A percentile compares a stretch with the other conserved stretches of the same genome.
These are phyloP conservation scores for Daldinia vernicosa DNA, from an alignment of 495 filamentous ascomycete genomes.

Conservation along the genomic window DNA sequence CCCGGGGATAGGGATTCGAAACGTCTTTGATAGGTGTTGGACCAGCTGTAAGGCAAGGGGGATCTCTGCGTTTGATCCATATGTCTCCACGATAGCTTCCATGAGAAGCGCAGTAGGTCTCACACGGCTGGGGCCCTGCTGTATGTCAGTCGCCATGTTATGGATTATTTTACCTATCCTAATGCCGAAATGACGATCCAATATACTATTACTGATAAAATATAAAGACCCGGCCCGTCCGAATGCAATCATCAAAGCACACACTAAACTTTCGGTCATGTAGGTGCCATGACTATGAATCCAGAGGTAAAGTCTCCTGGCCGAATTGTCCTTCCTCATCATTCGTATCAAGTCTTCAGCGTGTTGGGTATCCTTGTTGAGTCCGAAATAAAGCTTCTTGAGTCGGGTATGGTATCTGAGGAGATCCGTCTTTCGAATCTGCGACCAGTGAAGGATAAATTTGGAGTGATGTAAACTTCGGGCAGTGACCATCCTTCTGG, in stretches of 20 bases:
- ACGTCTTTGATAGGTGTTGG: constrained; percentile 41
- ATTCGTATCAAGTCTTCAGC: constrained; percentile 45
- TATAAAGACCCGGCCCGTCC: constrained; percentile 42
- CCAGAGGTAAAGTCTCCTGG: constrained; percentile 16
- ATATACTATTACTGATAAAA: constrained; percentile 29
- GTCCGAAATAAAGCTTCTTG: constrained; percentile 32
- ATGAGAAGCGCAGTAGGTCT: constrained; percentile 45
- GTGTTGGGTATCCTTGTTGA: constrained; percentile 39
- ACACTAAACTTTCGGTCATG: constrained; percentile 47
- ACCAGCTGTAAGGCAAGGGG: constrained; percentile 43
- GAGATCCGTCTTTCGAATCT: constrained; percentile 24
- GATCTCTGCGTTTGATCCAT: constrained; percentile 50
- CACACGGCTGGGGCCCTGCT: constrained; percentile 7
- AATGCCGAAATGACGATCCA: constrained; percentile 40
- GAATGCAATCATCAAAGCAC: constrained; percentile 45
- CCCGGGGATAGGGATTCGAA: constrained; percentile 43
- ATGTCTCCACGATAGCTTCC: constrained; percentile 48
- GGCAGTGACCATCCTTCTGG: constrained; percentile 41
- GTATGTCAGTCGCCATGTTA: background rate
- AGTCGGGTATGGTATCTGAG: constrained; percentile 25
- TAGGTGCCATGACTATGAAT: constrained; percentile 35
- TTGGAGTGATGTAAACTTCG: constrained; percentile 43
- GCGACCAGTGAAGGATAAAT: background rate
- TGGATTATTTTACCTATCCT: background rate
- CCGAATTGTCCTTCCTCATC: constrained; percentile 32